Percentiles rank a stretch among this genome's conserved stretches.
phyloP scores from a whole-genome alignment of 2,329 filamentous ascomycete species.

The Ophiocordyceps australis region DNA sequence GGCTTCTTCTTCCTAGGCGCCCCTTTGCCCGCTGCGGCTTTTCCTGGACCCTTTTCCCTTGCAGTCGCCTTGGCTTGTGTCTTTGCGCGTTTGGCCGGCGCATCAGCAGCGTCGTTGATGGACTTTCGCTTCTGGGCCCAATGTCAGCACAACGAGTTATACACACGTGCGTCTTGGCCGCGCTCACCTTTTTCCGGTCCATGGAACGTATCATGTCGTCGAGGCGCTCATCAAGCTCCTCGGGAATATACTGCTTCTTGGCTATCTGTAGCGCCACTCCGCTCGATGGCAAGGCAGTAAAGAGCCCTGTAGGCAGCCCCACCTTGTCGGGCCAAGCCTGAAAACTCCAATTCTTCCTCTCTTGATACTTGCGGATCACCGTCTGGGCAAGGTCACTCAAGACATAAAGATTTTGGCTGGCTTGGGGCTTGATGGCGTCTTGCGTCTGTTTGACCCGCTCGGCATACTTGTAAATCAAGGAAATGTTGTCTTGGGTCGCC shows the following conservation, averaged over 20 bases:
- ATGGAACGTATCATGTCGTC: constrained; percentile 47
- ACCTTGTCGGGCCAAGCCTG: constrained; percentile 70
- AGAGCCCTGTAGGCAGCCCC: constrained; percentile 63
- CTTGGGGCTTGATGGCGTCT: constrained; percentile 53
- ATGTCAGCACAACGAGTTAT: constrained; percentile 1
- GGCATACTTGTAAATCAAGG: constrained; percentile 77
- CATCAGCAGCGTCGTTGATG: constrained; percentile 27
- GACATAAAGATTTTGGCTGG: constrained; percentile 64
- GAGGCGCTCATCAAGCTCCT: constrained; percentile 56
- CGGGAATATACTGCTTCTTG: constrained; percentile 67
- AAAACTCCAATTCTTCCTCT: constrained; percentile 70
- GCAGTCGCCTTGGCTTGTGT: constrained; percentile 18
- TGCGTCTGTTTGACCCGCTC: constrained; percentile 82
- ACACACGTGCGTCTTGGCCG: no score
- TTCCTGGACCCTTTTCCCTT: constrained; percentile 16
- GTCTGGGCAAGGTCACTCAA: constrained; percentile 75
- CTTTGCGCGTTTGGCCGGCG: constrained; percentile 18
- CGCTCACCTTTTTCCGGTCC: constrained; percentile 57
- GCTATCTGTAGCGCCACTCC: constrained; percentile 70
- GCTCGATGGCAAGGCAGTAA: constrained; percentile 56
- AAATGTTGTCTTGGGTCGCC: constrained; percentile 72
- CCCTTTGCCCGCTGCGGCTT: constrained; percentile 15
- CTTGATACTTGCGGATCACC: constrained; percentile 70
- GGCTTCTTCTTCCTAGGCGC: constrained; percentile 14
- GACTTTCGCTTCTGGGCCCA: constrained; percentile 40